A percentile compares a stretch with the other conserved stretches of the same genome.
Conservation (phyloP, 495 filamentous ascomycete genomes). For the Podospora australis region DNA sequence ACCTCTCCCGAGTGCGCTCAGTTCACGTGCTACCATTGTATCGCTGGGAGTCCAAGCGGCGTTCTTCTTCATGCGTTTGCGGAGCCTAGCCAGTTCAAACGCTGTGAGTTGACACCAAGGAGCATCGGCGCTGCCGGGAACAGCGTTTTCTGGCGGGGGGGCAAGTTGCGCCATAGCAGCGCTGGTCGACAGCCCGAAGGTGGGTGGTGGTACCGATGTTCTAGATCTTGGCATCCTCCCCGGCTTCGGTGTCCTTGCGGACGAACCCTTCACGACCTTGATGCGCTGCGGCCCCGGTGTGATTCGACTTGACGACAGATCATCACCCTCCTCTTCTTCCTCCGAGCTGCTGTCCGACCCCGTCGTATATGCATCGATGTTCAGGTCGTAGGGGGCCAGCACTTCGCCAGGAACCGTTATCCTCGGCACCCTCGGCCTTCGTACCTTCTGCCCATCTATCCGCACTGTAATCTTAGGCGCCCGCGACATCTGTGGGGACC, state of each 20-base stretch:
- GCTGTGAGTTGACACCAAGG: conserved; percentile 89
- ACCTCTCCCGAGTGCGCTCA: conserved; percentile 70
- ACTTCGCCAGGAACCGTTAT: conserved; percentile 55
- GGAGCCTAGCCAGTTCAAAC: conserved; percentile 82
- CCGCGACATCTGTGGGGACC: conserved; percentile 52
- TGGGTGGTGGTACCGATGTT: conserved; percentile 43
- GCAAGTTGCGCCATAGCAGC: conserved; percentile 68
- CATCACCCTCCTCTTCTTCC: conserved; percentile 29
- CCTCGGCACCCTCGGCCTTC: conserved; percentile 34
- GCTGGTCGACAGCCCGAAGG: conserved; percentile 66
- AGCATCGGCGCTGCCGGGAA: conserved; percentile 64
- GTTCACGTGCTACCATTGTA: conserved; percentile 90
- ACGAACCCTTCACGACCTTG: conserved; percentile 29
- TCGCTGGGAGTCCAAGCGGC: conserved; percentile 90
- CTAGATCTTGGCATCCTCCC: conserved; percentile 30
- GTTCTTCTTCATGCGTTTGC: conserved; percentile 99
- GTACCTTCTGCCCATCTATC: conserved; percentile 48
- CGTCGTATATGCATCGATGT: conserved; percentile 45
- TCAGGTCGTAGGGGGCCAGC: conserved; percentile 50
- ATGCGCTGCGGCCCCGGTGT: conserved; percentile 35
- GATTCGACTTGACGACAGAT: conserved; percentile 25
- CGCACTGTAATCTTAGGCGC: conserved; percentile 59
- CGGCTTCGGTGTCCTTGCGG: conserved; percentile 31
- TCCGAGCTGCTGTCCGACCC: conserved; percentile 41
- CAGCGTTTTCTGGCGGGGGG: conserved; percentile 71